Base-by-base conservation (phyloP, 108 stramenopile genomes). In the Skeletonema tropicum region DNA sequence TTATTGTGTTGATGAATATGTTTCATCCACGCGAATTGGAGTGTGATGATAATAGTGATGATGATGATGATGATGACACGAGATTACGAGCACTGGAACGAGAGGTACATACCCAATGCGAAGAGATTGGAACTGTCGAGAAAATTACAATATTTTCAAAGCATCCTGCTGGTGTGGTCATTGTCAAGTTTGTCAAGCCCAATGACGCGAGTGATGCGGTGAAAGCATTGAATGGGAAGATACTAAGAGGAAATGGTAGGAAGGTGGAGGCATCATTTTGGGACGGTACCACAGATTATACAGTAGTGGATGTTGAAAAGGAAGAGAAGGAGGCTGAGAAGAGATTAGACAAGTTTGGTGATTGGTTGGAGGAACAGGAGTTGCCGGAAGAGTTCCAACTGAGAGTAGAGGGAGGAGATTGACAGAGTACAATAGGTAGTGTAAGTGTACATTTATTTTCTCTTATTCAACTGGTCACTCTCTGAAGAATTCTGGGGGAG, bases 211-310 rank as follows among this genome's bases (percentile, higher is more conserved):
- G 93, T 15, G 83, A 90, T 15, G 97, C 96, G 13, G 77, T 98
- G 6, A 80, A 85, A 31, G 69, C 83, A 12, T 92, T 92, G 64
- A 88, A 98, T 62, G 94, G 93, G 5, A 79, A 80, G 15, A 59
- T 81, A n/a, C n/a, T n/a, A 7, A 11, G 70, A 6, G 35, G 35
- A 15, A 35, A 61, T 38, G 69, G 79, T 6, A 52, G 48, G 25
- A 83, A 57, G n/a, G 66, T 96, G 30, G 83, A 87, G 62, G 91
- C 89, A 11, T 72, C 75, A 7, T 98, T 91, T 78, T 98, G 97
- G 97, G 98, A 98, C 83, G 97, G 97, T 6, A 92, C 94, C 46
- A 98, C 97, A 2, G 97, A 98, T 68, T 98, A 93, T 75, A 96
- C 95, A 55, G 69, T 91, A 0, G 48, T 21, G 2, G 80, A 86